Evolutionary conservation across 805 yeast genomes (phyloP), one percentile per base, ranked within the genome.

Genomic region (Debaryomyces hansenii): DNA sequence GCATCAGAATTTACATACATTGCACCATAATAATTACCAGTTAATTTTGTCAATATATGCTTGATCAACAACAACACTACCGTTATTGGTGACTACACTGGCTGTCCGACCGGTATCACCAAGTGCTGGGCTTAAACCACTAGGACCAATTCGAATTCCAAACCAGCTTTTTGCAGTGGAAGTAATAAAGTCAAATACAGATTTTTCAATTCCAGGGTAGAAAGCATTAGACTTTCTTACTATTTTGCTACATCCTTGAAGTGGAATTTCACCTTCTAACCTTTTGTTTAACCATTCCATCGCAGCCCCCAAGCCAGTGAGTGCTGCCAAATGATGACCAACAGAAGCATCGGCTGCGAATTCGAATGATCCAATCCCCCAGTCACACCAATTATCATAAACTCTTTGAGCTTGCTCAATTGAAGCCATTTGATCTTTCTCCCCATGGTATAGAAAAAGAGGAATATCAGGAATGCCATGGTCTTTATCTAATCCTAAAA

Each of bases 241-340:
- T 78, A 81, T 56, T 70, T 67, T 76, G 75, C 72, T 51, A 68
- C 80, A 38, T 72, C 80, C 59, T 69, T 74, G 18, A 69, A 67
- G 50, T 70, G 78, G 57, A 71, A 79, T 49, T 68, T 77, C 21
- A 68, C 72, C 39, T 57, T 60, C 39, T 66, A 65, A 39, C 4
- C 42, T 40, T 2, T 53, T 44, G 7, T 45, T 43, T 1, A 57
- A 44, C 63, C 62, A 60, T 2, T 49, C 44, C 18, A 55, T 46
- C 11, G 58, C 64, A 9, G 63, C 62, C 4, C 57, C 58, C 9
- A 48, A 39, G 9, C 62, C 62, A 15, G 47, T 47, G 10, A 52
- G 31, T 5, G 45, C 37, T 36, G 59, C 69, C 11, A 57, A 42
- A 21, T 55, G 41, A 41, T 67, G 72, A 1, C 66, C 69, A 27